Evolutionary conservation across 23 red algal species (phyloP).

Genomic region (Gracilaria domingensis): DNA sequence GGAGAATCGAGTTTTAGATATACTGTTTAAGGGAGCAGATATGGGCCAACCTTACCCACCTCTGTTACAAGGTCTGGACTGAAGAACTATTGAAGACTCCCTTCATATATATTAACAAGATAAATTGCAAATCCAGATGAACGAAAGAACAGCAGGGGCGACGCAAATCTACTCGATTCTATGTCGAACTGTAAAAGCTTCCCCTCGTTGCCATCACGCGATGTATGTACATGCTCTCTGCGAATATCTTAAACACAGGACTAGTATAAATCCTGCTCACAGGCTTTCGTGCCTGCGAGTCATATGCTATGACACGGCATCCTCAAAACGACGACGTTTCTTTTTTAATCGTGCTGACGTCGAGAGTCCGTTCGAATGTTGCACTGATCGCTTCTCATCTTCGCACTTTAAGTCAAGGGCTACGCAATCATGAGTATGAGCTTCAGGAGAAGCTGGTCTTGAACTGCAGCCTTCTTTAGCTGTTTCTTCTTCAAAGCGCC

Average conservation of each 20-base stretch:
- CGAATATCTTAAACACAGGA: too few species aligned
- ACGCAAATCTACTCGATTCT: too few species aligned
- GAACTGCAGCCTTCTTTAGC: not conserved
- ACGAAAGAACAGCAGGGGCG: too few species aligned
- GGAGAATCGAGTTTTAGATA: slow-evolving; percentile 67
- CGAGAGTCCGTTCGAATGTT: slow-evolving; percentile 3
- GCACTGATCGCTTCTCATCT: not conserved
- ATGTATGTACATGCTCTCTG: not conserved
- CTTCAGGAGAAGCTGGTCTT: not conserved
- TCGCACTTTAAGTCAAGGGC: not conserved
- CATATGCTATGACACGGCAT: not conserved
- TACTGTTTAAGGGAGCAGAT: slow-evolving; percentile 50
- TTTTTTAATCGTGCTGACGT: not conserved
- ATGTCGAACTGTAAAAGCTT: too few species aligned
- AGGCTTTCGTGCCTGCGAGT: too few species aligned
- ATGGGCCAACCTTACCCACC: slow-evolving; percentile 59
- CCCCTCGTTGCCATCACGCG: too few species aligned
- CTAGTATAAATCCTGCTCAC: too few species aligned
- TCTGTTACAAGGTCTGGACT: slow-evolving; percentile 57
- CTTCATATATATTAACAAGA: not conserved
- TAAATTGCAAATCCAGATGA: too few species aligned
- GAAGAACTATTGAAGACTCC: not conserved
- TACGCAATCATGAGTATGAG: not conserved
- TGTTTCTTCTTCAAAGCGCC: not conserved
- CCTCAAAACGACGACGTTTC: slow-evolving; percentile 24